These are phyloP conservation scores for Erodium trifolium DNA, from an alignment of 441 rosid species.

Conservation along the genomic window DNA sequence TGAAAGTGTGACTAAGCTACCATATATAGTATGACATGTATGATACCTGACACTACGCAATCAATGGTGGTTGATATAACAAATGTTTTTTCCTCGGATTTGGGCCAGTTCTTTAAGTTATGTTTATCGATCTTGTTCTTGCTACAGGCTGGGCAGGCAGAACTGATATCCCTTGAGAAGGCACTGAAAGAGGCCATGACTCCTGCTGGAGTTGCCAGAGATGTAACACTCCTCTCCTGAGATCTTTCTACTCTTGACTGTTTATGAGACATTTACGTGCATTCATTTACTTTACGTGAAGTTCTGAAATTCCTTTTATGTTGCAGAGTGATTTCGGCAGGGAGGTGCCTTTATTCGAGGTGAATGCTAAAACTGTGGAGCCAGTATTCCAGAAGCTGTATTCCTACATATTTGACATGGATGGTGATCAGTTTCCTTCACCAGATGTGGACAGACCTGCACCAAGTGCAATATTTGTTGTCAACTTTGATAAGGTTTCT, in stretches of 20 bases:
- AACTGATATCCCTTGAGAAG: constrained; percentile 81
- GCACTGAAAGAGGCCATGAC: constrained; percentile 74
- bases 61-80: too few species aligned
- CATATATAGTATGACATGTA: not conserved
- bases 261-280: not conserved
- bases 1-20: not conserved
- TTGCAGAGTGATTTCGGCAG: constrained; percentile 78
- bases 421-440: constrained; percentile 38
- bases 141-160: constrained; percentile 74
- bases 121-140: constrained; percentile 10
- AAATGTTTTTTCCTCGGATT: not conserved
- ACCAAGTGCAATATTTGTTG: constrained; percentile 77
- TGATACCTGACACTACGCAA: not conserved
- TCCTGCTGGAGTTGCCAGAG: constrained; percentile 77
- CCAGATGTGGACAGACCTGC: constrained; percentile 56
- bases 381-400: constrained; percentile 63
- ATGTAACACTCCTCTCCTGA: constrained; percentile 35
- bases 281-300: constrained; percentile 12
- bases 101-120: not conserved
- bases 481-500: constrained; percentile 88
- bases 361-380: constrained; percentile 76
- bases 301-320: not conserved
- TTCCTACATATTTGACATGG: constrained; percentile 70
- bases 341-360: constrained; percentile 86
- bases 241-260: not conserved